Evolutionary conservation across 495 filamentous ascomycete genomes (phyloP).

Genomic region (Lichenothelia convexa): DNA sequence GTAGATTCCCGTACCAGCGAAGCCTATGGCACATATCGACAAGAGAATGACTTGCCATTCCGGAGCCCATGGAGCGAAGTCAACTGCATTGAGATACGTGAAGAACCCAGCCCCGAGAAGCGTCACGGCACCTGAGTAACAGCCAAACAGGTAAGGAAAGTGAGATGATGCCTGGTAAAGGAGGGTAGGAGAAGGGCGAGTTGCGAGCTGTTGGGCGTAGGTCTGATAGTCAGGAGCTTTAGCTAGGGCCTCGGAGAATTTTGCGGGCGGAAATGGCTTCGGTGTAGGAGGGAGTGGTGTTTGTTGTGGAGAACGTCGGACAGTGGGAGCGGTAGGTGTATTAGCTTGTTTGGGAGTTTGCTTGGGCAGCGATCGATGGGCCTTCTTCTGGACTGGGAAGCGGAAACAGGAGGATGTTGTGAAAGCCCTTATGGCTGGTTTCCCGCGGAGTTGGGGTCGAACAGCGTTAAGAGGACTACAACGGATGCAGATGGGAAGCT

Average conservation of each 20-base stretch:
- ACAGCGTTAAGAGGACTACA: not conserved
- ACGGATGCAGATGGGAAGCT: not conserved
- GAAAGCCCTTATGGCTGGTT: not conserved
- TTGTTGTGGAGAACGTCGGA: not conserved
- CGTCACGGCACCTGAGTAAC: not conserved
- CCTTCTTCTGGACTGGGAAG: not conserved
- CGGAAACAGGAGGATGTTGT: not conserved
- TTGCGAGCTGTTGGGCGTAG: conserved; percentile 2
- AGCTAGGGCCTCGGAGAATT: not conserved
- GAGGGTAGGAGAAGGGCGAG: conserved; percentile 1
- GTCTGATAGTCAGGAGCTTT: not conserved
- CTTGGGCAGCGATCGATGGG: not conserved
- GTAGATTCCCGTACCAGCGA: not conserved
- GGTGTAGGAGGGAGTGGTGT: not conserved
- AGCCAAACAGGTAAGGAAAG: not conserved
- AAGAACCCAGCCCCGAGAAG: conserved; percentile 2
- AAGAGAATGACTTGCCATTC: not conserved
- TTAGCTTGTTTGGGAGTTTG: not conserved
- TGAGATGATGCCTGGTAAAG: conserved; percentile 5
- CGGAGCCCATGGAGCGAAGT: not conserved
- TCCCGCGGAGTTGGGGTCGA: not conserved
- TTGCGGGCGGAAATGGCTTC: not conserved
- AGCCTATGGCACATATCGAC: not conserved
- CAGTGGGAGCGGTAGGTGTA: not conserved
- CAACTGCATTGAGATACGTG: conserved; percentile 1